Percentiles rank a stretch among this genome's conserved stretches.
These are phyloP conservation scores for Thermochaetoides thermophila DNA, from an alignment of 495 filamentous ascomycete genomes.

Conservation along the genomic window DNA sequence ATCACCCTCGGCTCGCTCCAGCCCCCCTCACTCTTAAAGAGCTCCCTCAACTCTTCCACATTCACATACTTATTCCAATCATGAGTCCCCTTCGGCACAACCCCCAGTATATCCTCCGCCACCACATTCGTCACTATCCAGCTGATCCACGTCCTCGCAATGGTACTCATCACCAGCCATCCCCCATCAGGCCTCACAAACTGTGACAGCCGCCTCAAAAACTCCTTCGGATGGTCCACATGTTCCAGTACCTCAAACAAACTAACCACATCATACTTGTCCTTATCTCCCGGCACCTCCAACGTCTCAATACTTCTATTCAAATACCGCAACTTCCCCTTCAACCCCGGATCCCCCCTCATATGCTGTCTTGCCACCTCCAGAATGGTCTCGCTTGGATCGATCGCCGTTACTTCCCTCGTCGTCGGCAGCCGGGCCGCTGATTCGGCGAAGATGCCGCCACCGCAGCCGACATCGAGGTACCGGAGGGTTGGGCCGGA, in stretches of 20 bases:
- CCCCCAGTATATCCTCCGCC: slow-evolving; percentile 73
- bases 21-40: slow-evolving; percentile 30
- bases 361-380: slow-evolving; percentile 64
- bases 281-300: slow-evolving; percentile 13
- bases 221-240: slow-evolving; percentile 53
- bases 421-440: slow-evolving; percentile 63
- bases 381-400: slow-evolving; percentile 68
- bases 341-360: slow-evolving; percentile 45
- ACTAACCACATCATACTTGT: slow-evolving; percentile 56
- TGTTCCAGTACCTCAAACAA: slow-evolving; percentile 94
- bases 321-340: slow-evolving; percentile 50
- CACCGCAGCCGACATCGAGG: slow-evolving; percentile 91
- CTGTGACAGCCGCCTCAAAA: slow-evolving; percentile 51
- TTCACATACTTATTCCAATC: slow-evolving; percentile 95
- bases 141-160: slow-evolving; percentile 71
- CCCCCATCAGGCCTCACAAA: slow-evolving; percentile 80
- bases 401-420: slow-evolving; percentile 61
- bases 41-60: slow-evolving; percentile 57
- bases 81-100: slow-evolving; percentile 86
- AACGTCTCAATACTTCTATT: slow-evolving; percentile 59
- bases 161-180: slow-evolving; percentile 84
- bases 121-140: slow-evolving; percentile 86
- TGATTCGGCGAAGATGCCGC: slow-evolving; percentile 89
- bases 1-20: slow-evolving; percentile 41
- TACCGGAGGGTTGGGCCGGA: slow-evolving; percentile 36